phyloP scores from a whole-genome alignment of 129 eudicot species.

The Glebionis coronaria region DNA sequence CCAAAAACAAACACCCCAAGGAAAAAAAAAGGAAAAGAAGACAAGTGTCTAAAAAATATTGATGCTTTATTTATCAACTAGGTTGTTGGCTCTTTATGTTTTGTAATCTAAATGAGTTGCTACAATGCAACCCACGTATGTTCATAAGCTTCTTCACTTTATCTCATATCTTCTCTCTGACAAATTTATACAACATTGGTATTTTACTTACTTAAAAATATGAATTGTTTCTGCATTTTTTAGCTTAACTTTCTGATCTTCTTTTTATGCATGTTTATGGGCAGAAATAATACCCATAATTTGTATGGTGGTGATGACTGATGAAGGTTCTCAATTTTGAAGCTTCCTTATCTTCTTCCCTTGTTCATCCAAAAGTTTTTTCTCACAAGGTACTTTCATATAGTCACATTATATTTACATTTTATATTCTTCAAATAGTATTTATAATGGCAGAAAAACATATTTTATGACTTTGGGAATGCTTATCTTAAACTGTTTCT shows the following conservation, averaged over 20 bases:
- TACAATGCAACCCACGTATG: constrained; percentile 18
- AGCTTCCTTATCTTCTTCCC: constrained; percentile 26
- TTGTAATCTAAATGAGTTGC: constrained; percentile 2
- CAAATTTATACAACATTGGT: no score
- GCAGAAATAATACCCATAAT: no score
- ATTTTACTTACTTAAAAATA: no score
- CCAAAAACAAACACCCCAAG: no score
- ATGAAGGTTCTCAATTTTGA: constrained; percentile 35
- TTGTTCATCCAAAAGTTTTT: constrained; percentile 15
- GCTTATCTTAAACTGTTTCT: not conserved
- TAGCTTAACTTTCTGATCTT: not conserved
- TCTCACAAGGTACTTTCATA: constrained; percentile 24
- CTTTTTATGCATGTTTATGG: no score
- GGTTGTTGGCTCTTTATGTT: not conserved
- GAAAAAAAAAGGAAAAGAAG: no score
- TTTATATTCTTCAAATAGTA: not conserved
- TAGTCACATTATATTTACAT: not conserved
- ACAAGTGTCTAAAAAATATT: no score
- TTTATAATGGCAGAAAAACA: no score
- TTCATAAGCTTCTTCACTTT: not conserved
- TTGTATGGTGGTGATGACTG: constrained; percentile 13
- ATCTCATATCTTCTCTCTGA: constrained; percentile 20
- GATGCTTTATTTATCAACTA: not conserved
- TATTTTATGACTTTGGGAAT: not conserved
- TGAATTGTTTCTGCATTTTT: no score